Percentiles rank a stretch among this genome's conserved stretches.
These are phyloP conservation scores for Sanguinoderma infundibulare DNA, from an alignment of 1,284 basidiomycete genomes.

Conservation along the genomic window DNA sequence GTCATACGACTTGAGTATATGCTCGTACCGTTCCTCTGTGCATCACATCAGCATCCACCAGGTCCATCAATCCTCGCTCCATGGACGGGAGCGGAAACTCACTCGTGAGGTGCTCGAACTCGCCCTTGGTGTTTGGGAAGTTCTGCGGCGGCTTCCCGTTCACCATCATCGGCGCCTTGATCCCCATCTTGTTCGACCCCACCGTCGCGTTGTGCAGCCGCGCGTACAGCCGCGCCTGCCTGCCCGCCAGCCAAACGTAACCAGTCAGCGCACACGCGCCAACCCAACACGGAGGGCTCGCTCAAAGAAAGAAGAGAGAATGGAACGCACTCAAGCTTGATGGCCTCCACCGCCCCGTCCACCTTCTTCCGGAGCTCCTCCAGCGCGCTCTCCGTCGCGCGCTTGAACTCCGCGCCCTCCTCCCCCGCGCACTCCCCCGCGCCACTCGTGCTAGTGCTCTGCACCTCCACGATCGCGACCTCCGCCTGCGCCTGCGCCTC, in stretches of 20 bases:
- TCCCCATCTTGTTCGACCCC: conserved; percentile 36
- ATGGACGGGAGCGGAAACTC: conserved; percentile 13
- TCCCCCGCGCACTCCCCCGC: conserved; percentile 8
- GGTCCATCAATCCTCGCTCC: too few species aligned
- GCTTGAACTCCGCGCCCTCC: conserved; percentile 25
- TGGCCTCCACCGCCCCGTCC: conserved; percentile 34
- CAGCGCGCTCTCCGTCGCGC: conserved; percentile 24
- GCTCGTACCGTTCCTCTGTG: conserved; percentile 45
- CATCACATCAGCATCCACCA: not conserved
- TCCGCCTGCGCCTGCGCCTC: conserved; percentile 14
- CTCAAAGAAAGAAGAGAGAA: not conserved
- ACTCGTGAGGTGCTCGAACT: conserved; percentile 47
- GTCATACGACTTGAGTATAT: conserved; percentile 39
- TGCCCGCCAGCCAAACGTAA: conserved; percentile 17
- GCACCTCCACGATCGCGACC: conserved; percentile 19
- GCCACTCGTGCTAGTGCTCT: too few species aligned
- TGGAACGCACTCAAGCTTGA: conserved; percentile 40
- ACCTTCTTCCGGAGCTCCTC: conserved; percentile 39
- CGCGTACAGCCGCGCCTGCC: conserved; percentile 42
- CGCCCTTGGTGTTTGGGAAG: conserved; percentile 44
- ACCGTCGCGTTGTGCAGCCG: conserved; percentile 40
- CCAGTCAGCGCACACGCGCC: not conserved
- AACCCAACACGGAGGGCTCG: not conserved
- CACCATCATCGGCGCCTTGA: conserved; percentile 37
- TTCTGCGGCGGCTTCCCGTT: conserved; percentile 41